Evolutionary conservation across 2,329 filamentous ascomycete genomes (phyloP).

Genomic region (Trichoderma harzianum): DNA sequence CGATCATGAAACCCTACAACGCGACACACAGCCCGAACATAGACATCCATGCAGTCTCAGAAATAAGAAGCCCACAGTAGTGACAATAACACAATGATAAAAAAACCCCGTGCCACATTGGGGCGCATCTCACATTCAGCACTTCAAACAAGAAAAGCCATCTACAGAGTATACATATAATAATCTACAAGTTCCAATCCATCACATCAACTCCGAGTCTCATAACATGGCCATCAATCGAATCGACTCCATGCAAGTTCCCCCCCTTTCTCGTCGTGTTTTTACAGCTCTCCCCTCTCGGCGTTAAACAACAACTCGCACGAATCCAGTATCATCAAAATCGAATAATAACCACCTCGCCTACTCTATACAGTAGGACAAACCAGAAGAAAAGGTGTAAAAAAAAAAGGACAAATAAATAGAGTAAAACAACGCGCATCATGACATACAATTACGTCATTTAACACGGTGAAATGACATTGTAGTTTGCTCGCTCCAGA

Average conservation of each 20-base stretch:
- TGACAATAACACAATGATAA: not conserved
- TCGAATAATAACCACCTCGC: not conserved
- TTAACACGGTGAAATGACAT: not conserved
- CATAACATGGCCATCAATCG: not conserved
- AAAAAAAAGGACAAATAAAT: not conserved
- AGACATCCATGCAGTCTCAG: no score
- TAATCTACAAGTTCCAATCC: slow-evolving; percentile 10
- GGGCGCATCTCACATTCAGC: slow-evolving; percentile 2
- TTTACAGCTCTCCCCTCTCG: not conserved
- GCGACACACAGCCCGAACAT: no score
- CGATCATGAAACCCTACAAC: not conserved
- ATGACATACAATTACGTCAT: slow-evolving; percentile 6
- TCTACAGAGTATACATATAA: not conserved
- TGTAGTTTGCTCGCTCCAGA: slow-evolving; percentile 5
- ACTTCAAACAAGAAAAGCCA: not conserved
- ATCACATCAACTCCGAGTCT: slow-evolving; percentile 15
- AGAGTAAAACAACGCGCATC: slow-evolving; percentile 3
- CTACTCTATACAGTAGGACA: not conserved
- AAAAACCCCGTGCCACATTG: not conserved
- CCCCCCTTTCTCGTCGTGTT: not conserved
- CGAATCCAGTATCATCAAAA: not conserved
- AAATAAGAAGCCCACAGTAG: no score
- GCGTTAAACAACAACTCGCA: not conserved
- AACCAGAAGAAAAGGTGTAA: not conserved
- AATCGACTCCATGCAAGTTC: not conserved